Percentiles rank a stretch among this genome's conserved stretches.
These are phyloP conservation scores for Alternaria sp. DNA, from an alignment of 2,329 filamentous ascomycete species.

Conservation along the genomic window DNA sequence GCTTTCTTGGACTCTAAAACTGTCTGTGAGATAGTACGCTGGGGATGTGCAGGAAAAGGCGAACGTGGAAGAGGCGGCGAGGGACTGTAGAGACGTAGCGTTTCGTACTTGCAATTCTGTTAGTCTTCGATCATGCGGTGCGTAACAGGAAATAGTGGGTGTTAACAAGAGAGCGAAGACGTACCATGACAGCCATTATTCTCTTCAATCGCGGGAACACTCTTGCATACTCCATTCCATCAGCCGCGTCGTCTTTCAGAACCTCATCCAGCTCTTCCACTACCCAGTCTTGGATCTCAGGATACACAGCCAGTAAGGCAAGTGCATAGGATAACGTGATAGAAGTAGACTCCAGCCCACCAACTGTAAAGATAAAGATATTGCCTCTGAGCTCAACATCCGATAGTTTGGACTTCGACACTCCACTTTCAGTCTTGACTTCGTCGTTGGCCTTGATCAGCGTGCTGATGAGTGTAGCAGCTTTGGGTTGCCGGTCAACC, in stretches of 20 bases:
- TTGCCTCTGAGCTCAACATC: conserved; percentile 39
- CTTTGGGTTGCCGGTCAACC: conserved; percentile 11
- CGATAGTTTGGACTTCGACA: conserved; percentile 9
- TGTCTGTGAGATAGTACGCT: conserved; percentile 10
- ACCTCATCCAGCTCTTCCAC: conserved; percentile 56
- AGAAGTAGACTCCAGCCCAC: conserved; percentile 47
- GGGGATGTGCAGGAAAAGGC: background rate
- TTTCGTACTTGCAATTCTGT: conserved; percentile 28
- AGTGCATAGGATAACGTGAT: conserved; percentile 59
- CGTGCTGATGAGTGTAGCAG: conserved; percentile 32
- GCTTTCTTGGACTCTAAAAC: background rate
- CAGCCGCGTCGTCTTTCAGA: conserved; percentile 19
- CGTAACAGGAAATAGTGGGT: background rate
- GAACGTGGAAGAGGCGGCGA: conserved; percentile 24
- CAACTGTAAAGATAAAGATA: conserved; percentile 39
- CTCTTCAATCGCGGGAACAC: conserved; percentile 54
- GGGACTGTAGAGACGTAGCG: conserved; percentile 33
- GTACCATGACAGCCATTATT: conserved; percentile 57
- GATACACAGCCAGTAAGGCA: conserved; percentile 54
- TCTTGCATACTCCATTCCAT: conserved; percentile 47
- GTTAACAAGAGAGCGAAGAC: background rate
- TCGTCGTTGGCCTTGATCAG: conserved; percentile 31
- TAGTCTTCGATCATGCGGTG: background rate
- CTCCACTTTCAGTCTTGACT: background rate
- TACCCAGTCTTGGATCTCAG: conserved; percentile 61